Conservation (phyloP, 2,329 filamentous ascomycete genomes). For the Zasmidium citrigriseum region DNA sequence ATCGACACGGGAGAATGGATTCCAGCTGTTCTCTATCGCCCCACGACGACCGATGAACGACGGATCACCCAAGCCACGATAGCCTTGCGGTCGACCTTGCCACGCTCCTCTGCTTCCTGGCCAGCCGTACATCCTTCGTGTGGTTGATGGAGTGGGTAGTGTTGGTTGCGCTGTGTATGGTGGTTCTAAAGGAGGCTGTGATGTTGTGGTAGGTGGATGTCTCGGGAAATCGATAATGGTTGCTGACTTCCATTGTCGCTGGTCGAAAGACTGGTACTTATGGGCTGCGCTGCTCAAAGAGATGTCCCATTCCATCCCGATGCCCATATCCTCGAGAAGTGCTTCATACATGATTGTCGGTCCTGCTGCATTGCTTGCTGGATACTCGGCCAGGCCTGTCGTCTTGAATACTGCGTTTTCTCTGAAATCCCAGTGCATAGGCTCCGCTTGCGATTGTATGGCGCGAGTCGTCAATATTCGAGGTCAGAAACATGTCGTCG, state of each 20-base stretch:
- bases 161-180: no score
- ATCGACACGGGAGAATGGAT: background rate
- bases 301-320: background rate
- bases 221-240: background rate
- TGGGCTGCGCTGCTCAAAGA: background rate
- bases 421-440: background rate
- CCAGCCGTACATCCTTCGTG: background rate
- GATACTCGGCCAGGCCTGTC: background rate
- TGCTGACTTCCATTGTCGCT: background rate
- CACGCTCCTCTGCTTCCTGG: background rate
- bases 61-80: background rate
- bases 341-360: background rate
- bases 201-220: background rate
- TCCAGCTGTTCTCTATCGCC: background rate
- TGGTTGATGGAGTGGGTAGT: background rate
- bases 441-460: no score
- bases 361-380: background rate
- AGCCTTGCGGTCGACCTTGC: background rate
- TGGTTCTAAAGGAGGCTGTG: background rate
- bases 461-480: no score
- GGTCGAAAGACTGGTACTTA: background rate
- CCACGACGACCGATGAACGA: background rate
- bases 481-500: no score
- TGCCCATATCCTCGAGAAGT: background rate
- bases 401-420: background rate